These are phyloP conservation scores for Rhizopogon vesiculosus DNA, from an alignment of 768 basidiomycete genomes.

Conservation along the genomic window DNA sequence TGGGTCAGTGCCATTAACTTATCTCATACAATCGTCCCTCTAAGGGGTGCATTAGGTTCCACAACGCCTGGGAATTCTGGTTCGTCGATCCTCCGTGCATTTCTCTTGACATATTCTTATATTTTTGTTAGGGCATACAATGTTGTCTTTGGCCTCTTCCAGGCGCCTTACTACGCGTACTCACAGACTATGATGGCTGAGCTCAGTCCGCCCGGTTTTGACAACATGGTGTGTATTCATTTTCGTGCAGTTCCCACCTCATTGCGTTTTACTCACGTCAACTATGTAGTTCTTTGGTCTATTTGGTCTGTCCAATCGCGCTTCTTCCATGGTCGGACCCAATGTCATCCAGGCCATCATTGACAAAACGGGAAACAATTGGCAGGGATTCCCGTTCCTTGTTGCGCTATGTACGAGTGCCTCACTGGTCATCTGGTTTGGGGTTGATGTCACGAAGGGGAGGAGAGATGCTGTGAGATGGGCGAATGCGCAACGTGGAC, in stretches of 20 bases:
- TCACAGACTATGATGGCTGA: slow-evolving; percentile 89
- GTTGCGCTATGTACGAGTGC: slow-evolving; percentile 67
- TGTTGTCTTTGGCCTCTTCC: slow-evolving; percentile 74
- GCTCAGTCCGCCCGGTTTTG: slow-evolving; percentile 81
- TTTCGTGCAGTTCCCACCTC: not conserved
- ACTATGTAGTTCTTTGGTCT: slow-evolving; percentile 72
- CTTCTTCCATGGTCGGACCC: slow-evolving; percentile 61
- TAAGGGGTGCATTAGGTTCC: slow-evolving; percentile 42
- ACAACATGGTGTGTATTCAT: slow-evolving; percentile 54
- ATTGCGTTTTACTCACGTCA: not conserved
- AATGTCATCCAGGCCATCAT: slow-evolving; percentile 86
- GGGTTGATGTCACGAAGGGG: slow-evolving; percentile 59
- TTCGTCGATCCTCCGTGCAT: slow-evolving; percentile 19
- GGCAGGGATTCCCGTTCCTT: slow-evolving; percentile 83
- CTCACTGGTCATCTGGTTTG: slow-evolving; percentile 75
- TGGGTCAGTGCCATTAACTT: slow-evolving; percentile 39
- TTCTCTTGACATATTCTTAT: not conserved
- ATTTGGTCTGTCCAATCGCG: slow-evolving; percentile 79
- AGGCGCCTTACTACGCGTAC: slow-evolving; percentile 85
- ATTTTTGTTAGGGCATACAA: slow-evolving; percentile 61
- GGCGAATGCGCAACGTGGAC: slow-evolving; percentile 33
- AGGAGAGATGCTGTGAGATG: slow-evolving; percentile 56
- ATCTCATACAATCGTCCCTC: not conserved
- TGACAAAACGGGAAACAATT: slow-evolving; percentile 63
- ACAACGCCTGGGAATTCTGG: slow-evolving; percentile 89